These are phyloP conservation scores for Cyclostephanos tholiformis DNA, from an alignment of 108 stramenopile species.

Conservation along the genomic window DNA sequence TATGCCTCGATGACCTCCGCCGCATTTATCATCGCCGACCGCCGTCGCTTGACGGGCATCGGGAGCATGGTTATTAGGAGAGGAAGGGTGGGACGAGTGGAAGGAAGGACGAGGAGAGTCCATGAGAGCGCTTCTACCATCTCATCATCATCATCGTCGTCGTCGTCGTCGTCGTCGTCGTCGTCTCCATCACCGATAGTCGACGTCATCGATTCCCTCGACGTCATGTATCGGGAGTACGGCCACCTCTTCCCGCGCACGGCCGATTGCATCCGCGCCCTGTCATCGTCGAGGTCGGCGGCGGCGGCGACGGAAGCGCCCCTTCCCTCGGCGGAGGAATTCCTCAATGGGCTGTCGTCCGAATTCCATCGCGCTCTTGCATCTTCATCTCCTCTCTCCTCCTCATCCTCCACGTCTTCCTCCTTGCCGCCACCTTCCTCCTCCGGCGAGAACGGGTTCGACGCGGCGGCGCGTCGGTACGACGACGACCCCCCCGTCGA, in stretches of 20 bases:
- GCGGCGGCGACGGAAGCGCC: not conserved
- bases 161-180: not conserved
- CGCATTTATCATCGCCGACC: too few relatives aligned
- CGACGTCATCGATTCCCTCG: constrained; percentile 5
- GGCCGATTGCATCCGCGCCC: constrained; percentile 8
- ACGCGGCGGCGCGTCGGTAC: not conserved
- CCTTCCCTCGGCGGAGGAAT: constrained; percentile 15
- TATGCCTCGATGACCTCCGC: too few relatives aligned
- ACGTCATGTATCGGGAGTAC: constrained; percentile 3
- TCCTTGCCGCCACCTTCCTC: too few relatives aligned
- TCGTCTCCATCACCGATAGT: not conserved
- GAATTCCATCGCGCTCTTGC: not conserved
- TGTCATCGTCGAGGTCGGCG: constrained; percentile 1
- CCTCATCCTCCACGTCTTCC: not conserved
- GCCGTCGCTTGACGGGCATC: too few relatives aligned
- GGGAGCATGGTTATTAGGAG: too few relatives aligned
- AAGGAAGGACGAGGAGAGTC: too few relatives aligned
- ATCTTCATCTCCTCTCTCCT: not conserved
- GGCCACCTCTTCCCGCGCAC: constrained; percentile 16
- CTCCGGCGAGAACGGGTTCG: too few relatives aligned
- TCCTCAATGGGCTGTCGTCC: not conserved
- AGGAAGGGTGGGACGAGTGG: too few relatives aligned
- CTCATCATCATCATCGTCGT: not conserved
- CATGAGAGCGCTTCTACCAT: too few relatives aligned
- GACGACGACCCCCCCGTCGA: not conserved